Evolutionary conservation across 352 stramenopile species (phyloP).

Genomic region (Phytophthora hibernalis): DNA sequence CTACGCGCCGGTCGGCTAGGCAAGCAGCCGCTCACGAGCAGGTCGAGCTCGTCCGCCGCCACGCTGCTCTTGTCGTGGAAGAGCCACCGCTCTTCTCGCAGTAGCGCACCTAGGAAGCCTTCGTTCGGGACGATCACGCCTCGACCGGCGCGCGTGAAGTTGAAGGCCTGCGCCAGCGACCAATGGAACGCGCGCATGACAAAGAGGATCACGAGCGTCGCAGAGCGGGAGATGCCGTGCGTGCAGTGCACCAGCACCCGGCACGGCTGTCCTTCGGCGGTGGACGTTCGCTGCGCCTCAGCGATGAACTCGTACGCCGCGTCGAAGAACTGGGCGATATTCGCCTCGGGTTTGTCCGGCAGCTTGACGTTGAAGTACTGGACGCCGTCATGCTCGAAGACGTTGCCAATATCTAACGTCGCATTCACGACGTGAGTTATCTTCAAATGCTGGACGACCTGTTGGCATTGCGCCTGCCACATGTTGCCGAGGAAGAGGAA

Average conservation of each 20-base stretch:
- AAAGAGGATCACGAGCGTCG: constrained; percentile 75
- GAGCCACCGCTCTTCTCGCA: constrained; percentile 57
- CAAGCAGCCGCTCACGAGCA: constrained; percentile 51
- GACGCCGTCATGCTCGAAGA: constrained; percentile 54
- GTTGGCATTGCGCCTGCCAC: constrained; percentile 67
- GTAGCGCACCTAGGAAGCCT: constrained; percentile 58
- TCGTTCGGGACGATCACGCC: constrained; percentile 70
- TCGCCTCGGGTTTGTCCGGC: constrained; percentile 46
- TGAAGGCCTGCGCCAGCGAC: constrained; percentile 74
- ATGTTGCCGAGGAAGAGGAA: constrained; percentile 81
- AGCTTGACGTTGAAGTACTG: constrained; percentile 74
- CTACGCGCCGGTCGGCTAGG: constrained; percentile 30
- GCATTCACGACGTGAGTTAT: constrained; percentile 83
- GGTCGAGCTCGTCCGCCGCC: constrained; percentile 56
- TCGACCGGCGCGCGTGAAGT: constrained; percentile 51
- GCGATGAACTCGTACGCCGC: constrained; percentile 57
- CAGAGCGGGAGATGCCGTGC: constrained; percentile 73
- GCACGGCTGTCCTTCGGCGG: constrained; percentile 23
- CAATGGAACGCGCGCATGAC: constrained; percentile 64
- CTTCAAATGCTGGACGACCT: constrained; percentile 61
- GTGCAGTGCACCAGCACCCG: constrained; percentile 79
- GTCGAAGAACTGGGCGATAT: constrained; percentile 61
- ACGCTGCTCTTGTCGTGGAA: constrained; percentile 58
- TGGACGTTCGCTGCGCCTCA: constrained; percentile 25
- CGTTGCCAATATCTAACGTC: constrained; percentile 61